Evolutionary conservation across 2,329 filamentous ascomycete genomes (phyloP).

Genomic region (Stachybotrys chartarum): DNA sequence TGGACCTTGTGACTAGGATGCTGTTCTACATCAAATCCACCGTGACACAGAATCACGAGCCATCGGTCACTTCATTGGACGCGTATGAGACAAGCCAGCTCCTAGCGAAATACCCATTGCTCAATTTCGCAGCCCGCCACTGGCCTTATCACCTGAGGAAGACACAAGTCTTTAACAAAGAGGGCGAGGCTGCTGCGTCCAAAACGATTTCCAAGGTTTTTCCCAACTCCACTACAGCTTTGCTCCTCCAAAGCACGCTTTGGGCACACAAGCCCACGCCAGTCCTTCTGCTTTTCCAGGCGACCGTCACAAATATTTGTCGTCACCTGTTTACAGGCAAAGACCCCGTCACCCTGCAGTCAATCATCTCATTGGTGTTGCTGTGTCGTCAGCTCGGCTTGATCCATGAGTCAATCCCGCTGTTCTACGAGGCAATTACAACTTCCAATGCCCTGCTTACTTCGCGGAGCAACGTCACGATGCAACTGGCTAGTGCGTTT

Average conservation of each 20-base stretch:
- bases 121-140: constrained; percentile 14
- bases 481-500: constrained; percentile 7
- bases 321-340: constrained; percentile 18
- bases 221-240: constrained; percentile 3
- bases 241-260: constrained; percentile 8
- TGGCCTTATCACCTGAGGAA: constrained; percentile 11
- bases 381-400: constrained; percentile 9
- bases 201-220: constrained; percentile 8
- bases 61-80: constrained; percentile 19
- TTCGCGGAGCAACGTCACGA: constrained; percentile 5
- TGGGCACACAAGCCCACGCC: constrained; percentile 20
- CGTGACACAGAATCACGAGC: constrained; percentile 21
- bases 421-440: constrained; percentile 8
- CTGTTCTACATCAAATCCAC: constrained; percentile 23
- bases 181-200: constrained; percentile 2
- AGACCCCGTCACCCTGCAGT: constrained; percentile 8
- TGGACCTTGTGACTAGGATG: constrained; percentile 22
- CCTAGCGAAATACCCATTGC: constrained; percentile 10
- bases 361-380: constrained; percentile 8
- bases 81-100: constrained; percentile 14
- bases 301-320: constrained; percentile 19
- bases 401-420: constrained; percentile 1
- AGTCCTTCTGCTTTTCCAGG: constrained; percentile 17
- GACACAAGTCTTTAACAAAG: constrained; percentile 3
- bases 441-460: constrained; percentile 5